Evolutionary conservation across 257 asterid genomes (phyloP), one percentile per base, ranked within the genome.

Genomic region (Nicotiana undulata): DNA sequence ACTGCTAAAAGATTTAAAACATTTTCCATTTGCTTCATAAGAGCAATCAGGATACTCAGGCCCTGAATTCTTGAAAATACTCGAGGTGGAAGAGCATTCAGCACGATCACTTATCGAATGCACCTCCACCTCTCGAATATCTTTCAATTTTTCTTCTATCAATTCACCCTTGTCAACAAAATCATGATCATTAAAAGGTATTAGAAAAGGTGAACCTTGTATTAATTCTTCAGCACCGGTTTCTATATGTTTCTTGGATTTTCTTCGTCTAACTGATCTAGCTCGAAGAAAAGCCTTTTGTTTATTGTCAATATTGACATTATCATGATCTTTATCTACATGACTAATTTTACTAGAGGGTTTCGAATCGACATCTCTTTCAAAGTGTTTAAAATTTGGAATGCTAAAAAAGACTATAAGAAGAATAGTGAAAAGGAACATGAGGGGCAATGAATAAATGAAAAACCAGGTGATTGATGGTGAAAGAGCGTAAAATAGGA

Each of bases 191-290:
- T 75, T 32, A 40, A 63, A 22, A 18, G 90, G 82, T 5, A 88
- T 81, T 15, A 59, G 80, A 82, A 90, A 75, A 0, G 89, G 75
- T 22, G 52, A 81, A 37, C 85, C 88, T 60, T 92, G 94, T 6
- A 24, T 74, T 24, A 74, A 74, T 4, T 88, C 90, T 65, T 82
- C 85, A 10, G 74, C 85, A 7, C 81, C 78, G 37, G 80, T 84
- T 29, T 13, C 8, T 20, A 70, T 53, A 52, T 83, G 85, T 74
- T 88, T 86, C 82, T 79, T 85, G 0, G 95, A 86, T 52, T 85
- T 70, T 85, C 98, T 89, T 44, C 86, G 87, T 61, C 97, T 90
- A 49, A 91, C 97, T 0, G 97, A 92, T 67, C 88, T 92, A 66
- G 93, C 97, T 15, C 91, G 94, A 2, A 65, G 52, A 12, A 66